phyloP scores from a whole-genome alignment of 129 eudicot species.

The Lactuca sativa region DNA sequence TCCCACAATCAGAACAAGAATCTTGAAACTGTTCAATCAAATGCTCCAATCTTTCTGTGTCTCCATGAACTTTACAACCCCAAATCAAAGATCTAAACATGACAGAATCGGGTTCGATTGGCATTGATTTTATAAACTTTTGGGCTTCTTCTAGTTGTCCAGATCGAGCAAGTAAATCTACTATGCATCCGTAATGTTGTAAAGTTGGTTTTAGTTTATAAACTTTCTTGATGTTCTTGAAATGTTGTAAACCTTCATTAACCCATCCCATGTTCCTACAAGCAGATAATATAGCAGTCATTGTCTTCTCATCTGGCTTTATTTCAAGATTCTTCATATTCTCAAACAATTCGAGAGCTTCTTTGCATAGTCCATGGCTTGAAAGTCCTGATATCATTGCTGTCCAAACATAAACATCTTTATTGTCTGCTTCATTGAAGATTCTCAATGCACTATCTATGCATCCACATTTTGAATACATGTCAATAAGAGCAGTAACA shows the following conservation, averaged over 20 bases:
- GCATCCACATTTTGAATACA: conserved; percentile 60
- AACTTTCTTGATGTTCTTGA: conserved; percentile 30
- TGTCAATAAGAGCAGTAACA: conserved; percentile 54
- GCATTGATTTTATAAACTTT: conserved; percentile 44
- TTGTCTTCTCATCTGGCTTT: conserved; percentile 49
- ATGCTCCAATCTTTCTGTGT: conserved; percentile 36
- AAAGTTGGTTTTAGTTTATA: conserved; percentile 44
- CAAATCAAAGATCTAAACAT: conserved; percentile 51
- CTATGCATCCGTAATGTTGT: conserved; percentile 59
- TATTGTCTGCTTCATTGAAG: conserved; percentile 30
- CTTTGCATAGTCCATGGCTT: conserved; percentile 43
- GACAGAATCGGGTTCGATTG: conserved; percentile 43
- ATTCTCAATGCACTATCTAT: conserved; percentile 39
- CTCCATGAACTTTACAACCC: conserved; percentile 51
- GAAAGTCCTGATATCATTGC: conserved; percentile 56
- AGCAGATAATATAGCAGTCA: conserved; percentile 45
- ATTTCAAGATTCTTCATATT: conserved; percentile 30
- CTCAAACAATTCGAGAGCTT: conserved; percentile 44
- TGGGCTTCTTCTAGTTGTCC: conserved; percentile 56
- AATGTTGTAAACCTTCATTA: conserved; percentile 32
- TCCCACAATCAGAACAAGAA: conserved; percentile 35
- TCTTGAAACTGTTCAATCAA: conserved; percentile 36
- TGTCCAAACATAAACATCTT: conserved; percentile 50
- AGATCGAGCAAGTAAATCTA: conserved; percentile 52
- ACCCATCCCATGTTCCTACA: conserved; percentile 54